A percentile compares a stretch with the other conserved stretches of the same genome.
These are phyloP conservation scores for Ustilago esculenta DNA, from an alignment of 1,284 basidiomycete genomes.

Conservation along the genomic window DNA sequence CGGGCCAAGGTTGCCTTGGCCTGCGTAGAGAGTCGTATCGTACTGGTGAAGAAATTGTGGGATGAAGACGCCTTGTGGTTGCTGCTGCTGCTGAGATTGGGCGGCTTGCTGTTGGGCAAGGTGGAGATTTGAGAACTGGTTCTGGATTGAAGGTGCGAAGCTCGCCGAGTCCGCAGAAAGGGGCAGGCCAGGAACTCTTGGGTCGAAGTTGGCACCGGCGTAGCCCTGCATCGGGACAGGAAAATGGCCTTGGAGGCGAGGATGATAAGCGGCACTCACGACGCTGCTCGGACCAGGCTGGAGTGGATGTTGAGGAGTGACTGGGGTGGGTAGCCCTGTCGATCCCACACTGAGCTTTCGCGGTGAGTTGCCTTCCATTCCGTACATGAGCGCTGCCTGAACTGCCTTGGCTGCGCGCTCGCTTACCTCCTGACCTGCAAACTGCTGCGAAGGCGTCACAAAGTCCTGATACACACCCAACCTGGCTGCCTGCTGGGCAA, in stretches of 20 bases:
- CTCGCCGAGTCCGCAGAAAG: slow-evolving; percentile 34
- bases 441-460: slow-evolving; percentile 46
- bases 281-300: slow-evolving; percentile 26
- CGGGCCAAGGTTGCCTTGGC: slow-evolving; percentile 5
- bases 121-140: slow-evolving; percentile 40
- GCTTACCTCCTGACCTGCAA: slow-evolving; percentile 44
- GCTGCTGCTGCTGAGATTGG: slow-evolving; percentile 6
- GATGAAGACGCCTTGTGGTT: slow-evolving; percentile 18
- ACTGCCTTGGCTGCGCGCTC: slow-evolving; percentile 49
- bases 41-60: slow-evolving; percentile 40
- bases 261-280: slow-evolving; percentile 3
- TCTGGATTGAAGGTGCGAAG: slow-evolving; percentile 41
- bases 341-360: slow-evolving; percentile 38
- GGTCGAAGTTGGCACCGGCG: slow-evolving; percentile 16
- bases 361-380: slow-evolving; percentile 45
- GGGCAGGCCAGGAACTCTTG: slow-evolving; percentile 31
- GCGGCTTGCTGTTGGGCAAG: slow-evolving; percentile 19
- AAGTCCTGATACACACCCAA: slow-evolving; percentile 48
- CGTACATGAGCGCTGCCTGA: slow-evolving; percentile 51
- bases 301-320: slow-evolving; percentile 47
- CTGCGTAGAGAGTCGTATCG: slow-evolving; percentile 33
- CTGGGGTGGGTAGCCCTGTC: slow-evolving; percentile 40
- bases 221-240: slow-evolving; percentile 18
- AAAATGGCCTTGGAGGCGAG: slow-evolving; percentile 7
- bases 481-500: slow-evolving; percentile 36